A percentile compares a stretch with the other conserved stretches of the same genome.
phyloP scores from a whole-genome alignment of 805 yeast genomes.

The Myxozyma nipponensis region DNA sequence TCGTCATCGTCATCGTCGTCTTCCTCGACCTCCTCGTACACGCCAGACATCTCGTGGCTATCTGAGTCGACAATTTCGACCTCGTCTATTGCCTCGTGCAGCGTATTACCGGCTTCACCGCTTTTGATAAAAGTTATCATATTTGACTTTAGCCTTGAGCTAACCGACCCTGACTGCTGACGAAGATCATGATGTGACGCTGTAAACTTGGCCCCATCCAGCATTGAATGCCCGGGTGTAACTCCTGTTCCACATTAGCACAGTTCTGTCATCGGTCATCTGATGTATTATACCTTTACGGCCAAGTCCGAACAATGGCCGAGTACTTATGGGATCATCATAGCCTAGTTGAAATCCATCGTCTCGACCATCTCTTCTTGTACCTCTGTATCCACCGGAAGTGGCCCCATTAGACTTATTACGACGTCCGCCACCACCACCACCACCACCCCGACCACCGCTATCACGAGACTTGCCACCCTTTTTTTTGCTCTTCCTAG shows the following conservation, averaged over 20 bases:
- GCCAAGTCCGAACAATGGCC: no score
- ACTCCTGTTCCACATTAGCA: neutral
- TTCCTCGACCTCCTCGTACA: neutral
- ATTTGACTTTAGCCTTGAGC: neutral
- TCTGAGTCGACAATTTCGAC: conserved; percentile 5
- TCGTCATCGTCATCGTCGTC: conserved; percentile 3
- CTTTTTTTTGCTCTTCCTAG: no score
- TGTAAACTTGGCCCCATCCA: conserved; percentile 17
- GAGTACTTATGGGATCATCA: no score
- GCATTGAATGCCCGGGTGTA: conserved; percentile 10
- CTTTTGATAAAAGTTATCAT: neutral
- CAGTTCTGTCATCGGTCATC: no score
- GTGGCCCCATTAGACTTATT: no score
- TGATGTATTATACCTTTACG: no score
- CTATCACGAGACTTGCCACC: no score
- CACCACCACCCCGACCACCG: no score
- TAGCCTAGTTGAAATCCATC: no score
- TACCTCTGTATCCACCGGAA: no score
- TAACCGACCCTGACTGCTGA: neutral
- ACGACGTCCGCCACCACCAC: no score
- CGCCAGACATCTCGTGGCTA: conserved; percentile 1
- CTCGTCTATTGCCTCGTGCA: conserved; percentile 1
- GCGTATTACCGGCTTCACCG: neutral
- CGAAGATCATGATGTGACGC: neutral
- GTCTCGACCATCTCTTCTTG: no score